Percentiles rank a stretch among this genome's conserved stretches.
Evolutionary conservation across 1,284 basidiomycete species (phyloP).

Genomic region (Ustilago loliicola): DNA sequence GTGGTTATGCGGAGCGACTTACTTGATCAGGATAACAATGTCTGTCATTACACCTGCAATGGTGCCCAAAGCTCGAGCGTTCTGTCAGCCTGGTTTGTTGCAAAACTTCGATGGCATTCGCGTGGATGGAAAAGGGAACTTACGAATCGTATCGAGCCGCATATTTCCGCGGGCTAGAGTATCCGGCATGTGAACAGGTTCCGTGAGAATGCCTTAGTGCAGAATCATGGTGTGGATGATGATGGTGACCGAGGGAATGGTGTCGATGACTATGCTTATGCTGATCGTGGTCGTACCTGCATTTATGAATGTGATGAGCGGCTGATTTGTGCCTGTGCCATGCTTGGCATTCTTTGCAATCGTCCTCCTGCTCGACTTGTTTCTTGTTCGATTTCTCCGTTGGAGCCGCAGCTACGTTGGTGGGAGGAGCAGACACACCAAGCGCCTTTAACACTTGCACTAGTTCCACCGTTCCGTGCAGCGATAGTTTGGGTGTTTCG

Average conservation of each 20-base stretch:
- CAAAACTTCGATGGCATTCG: not conserved
- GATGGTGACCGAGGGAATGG: slow-evolving; percentile 9
- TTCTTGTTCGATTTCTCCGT: slow-evolving; percentile 4
- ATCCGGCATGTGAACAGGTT: slow-evolving; percentile 2
- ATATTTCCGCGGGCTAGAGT: not conserved
- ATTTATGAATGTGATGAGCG: slow-evolving; percentile 2
- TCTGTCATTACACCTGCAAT: slow-evolving; percentile 10
- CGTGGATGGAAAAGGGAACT: not conserved
- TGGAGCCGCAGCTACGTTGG: not conserved
- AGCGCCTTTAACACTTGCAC: slow-evolving; percentile 28
- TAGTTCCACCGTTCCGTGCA: slow-evolving; percentile 30
- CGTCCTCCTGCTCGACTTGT: not conserved
- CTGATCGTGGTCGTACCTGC: not conserved
- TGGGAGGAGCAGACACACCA: not conserved
- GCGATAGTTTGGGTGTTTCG: slow-evolving; percentile 16
- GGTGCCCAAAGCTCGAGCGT: not conserved
- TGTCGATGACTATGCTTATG: slow-evolving; percentile 20
- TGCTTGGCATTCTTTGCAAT: slow-evolving; percentile 5
- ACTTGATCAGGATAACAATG: slow-evolving; percentile 2
- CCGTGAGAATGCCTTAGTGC: not conserved
- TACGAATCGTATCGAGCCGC: slow-evolving; percentile 7
- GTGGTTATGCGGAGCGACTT: not conserved
- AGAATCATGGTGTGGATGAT: slow-evolving; percentile 1
- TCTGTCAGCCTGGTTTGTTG: not conserved
- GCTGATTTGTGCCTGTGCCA: not conserved